These are phyloP conservation scores for Geosmithia flava DNA, from an alignment of 2,329 filamentous ascomycete species.

Conservation along the genomic window DNA sequence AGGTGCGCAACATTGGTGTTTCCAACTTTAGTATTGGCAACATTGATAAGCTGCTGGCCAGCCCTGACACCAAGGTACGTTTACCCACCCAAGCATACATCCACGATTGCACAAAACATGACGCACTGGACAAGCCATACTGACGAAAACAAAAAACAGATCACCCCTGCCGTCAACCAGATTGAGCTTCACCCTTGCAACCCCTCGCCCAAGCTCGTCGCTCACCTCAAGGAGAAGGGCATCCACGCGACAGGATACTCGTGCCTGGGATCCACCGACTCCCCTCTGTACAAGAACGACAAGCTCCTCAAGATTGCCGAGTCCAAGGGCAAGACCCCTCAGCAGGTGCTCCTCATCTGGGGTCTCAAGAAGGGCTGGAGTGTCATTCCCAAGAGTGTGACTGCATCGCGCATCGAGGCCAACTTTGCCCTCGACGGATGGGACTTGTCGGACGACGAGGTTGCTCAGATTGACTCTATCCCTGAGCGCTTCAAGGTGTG, in stretches of 20 bases:
- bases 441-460: constrained; percentile 60
- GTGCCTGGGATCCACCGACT: constrained; percentile 59
- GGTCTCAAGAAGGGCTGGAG: constrained; percentile 69
- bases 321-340: constrained; percentile 53
- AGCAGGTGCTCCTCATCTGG: constrained; percentile 73
- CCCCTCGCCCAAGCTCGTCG: constrained; percentile 67
- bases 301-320: constrained; percentile 51
- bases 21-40: constrained; percentile 79
- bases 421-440: constrained; percentile 70
- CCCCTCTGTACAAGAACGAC: constrained; percentile 54
- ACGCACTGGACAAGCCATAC: not conserved
- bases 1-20: constrained; percentile 71
- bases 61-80: constrained; percentile 64
- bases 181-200: constrained; percentile 72
- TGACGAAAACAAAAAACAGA: constrained; percentile 15
- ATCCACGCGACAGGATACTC: constrained; percentile 69
- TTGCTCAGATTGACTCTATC: constrained; percentile 54
- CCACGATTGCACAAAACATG: not conserved
- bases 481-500: constrained; percentile 76
- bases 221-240: constrained; percentile 58
- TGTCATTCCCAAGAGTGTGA: constrained; percentile 79
- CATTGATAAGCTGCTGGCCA: constrained; percentile 62
- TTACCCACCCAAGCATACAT: constrained; percentile 23
- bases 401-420: constrained; percentile 55
- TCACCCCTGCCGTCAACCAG: constrained; percentile 63